Base-by-base conservation (phyloP, 2,329 filamentous ascomycete species). In the Amesomyces nigricolor region DNA sequence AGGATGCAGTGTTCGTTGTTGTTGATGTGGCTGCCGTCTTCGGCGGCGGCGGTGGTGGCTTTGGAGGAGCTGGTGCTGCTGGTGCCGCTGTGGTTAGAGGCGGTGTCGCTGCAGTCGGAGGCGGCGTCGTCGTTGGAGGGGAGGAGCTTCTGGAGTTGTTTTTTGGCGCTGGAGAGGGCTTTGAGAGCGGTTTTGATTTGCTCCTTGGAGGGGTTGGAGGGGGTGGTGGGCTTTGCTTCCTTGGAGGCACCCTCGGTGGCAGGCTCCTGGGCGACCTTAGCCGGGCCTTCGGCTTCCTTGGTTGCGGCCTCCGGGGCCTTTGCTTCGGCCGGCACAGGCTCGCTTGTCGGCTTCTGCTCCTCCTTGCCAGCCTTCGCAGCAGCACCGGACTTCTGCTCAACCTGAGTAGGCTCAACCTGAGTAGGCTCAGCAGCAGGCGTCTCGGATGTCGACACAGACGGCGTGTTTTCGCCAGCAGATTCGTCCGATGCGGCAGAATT, bases 101-200 rank as follows among this genome's bases (percentile, higher is more conserved):
- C 30, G 17, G 39, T 16, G 43, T 19, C 32, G 32, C 32, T 32
- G 7, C 22, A 6, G 1, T 13, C 22, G 5, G 13, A 9, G 22
- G 22, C 13, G n/a, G 32, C 14, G 37, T 55, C 22, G 11, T 19
- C 19, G 8, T n/a, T n/a, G 22, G 43, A 19, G 22, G 32, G 39
- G 2, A 60, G 54, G 9, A 62, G 46, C 11, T n/a, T 37, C 29
- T 61, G 50, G 16, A 63, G 57, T 8, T 61, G 54, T 4, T 53
- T 44, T 26, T 62, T 57, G 16, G 60, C 42, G 40, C 47, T 45
- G 11, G 56, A 43, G 14, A 60, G 43, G 2, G 54, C 44, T 6
- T 51, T 48, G 35, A 62, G 51, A 11, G 59, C 54, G 4, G 37
- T 37, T 11, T 26, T 56, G 43, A 62, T 38, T 35, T 54, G 60